Conservation (phyloP, 257 asterid species). For the Solanum sitiens region DNA sequence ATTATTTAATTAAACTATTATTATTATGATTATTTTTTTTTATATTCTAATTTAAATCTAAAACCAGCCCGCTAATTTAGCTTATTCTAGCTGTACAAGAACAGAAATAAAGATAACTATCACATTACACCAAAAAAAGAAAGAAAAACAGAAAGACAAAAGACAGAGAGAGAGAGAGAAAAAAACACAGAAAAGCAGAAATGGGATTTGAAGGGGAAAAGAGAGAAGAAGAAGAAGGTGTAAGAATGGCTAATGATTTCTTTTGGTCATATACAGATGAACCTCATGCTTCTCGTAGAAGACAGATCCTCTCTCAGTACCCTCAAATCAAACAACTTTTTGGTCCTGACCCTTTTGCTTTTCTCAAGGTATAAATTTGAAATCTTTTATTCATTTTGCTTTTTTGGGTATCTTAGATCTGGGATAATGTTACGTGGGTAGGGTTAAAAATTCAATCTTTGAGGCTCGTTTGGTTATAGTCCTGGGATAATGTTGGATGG, state of each 20-base stretch:
- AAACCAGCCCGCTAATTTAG: neutral
- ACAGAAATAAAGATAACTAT: neutral
- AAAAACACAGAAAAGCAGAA: neutral
- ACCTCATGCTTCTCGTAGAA: conserved; percentile 88
- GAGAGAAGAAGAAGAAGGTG: conserved; percentile 35
- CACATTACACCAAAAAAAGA: too few relatives aligned
- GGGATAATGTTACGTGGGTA: neutral
- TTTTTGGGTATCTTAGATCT: neutral
- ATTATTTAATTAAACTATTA: neutral
- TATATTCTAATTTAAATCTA: neutral
- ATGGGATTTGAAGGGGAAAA: conserved; percentile 43
- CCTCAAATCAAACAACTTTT: conserved; percentile 77
- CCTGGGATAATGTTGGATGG: neutral
- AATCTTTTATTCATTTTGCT: neutral
- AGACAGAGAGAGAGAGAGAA: neutral
- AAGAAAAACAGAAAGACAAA: neutral
- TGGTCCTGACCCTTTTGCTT: conserved; percentile 90
- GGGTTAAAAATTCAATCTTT: neutral
- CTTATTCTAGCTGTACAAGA: neutral
- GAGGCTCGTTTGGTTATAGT: neutral
- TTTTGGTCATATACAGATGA: conserved; percentile 95
- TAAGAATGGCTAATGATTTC: conserved; percentile 61
- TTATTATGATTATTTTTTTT: neutral
- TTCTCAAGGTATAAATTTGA: conserved; percentile 42
- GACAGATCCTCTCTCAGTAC: conserved; percentile 76